These are phyloP conservation scores for Starmerella cellae DNA, from an alignment of 805 yeast genomes.

Conservation along the genomic window DNA sequence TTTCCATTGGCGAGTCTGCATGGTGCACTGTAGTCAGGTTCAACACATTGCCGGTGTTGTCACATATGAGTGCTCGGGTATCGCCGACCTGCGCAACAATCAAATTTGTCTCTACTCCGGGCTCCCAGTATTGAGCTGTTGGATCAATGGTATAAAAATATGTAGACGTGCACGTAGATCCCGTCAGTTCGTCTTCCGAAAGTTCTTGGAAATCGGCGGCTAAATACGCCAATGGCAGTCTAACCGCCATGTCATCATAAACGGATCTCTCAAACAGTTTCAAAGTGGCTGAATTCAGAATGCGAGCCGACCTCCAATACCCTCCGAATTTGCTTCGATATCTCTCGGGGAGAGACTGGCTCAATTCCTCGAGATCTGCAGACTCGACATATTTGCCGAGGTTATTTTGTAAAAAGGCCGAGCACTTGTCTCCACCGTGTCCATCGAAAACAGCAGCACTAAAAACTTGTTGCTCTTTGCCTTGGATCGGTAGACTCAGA, in stretches of 20 bases:
- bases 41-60: slow-evolving; percentile 64
- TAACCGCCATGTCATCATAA: slow-evolving; percentile 44
- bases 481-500: slow-evolving; percentile 29
- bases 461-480: slow-evolving; percentile 35
- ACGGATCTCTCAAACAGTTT: slow-evolving; percentile 33
- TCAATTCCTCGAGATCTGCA: slow-evolving; percentile 26
- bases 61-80: slow-evolving; percentile 76
- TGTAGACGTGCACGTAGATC: slow-evolving; percentile 64
- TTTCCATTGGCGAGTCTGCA: slow-evolving; percentile 70
- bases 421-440: slow-evolving; percentile 78
- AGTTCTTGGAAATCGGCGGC: slow-evolving; percentile 49
- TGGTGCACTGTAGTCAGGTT: slow-evolving; percentile 72
- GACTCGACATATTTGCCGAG: slow-evolving; percentile 43
- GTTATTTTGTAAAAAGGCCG: slow-evolving; percentile 42
- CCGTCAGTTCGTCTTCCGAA: slow-evolving; percentile 27
- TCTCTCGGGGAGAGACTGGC: slow-evolving; percentile 36
- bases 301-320: slow-evolving; percentile 56
- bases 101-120: slow-evolving; percentile 51
- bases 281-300: slow-evolving; percentile 4
- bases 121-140: slow-evolving; percentile 39
- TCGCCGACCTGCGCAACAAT: slow-evolving; percentile 88
- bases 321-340: slow-evolving; percentile 56
- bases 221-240: slow-evolving; percentile 53
- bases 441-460: slow-evolving; percentile 79
- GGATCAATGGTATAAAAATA: slow-evolving; percentile 39